A percentile compares a stretch with the other conserved stretches of the same genome.
phyloP scores from a whole-genome alignment of 2,329 filamentous ascomycete genomes.

The Fusarium sp. region DNA sequence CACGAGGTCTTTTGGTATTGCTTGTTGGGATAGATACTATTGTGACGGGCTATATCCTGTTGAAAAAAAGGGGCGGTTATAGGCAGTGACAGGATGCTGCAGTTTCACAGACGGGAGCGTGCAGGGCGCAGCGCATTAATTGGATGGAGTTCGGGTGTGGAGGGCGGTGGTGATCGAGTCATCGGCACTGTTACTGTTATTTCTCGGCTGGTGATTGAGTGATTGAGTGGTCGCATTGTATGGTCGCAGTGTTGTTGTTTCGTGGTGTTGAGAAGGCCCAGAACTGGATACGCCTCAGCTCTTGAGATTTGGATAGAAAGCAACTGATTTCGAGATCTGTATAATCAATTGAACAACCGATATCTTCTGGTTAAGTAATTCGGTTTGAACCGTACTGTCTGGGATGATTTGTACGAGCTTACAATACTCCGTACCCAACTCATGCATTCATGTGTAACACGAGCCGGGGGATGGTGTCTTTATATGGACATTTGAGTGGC shows the following conservation, averaged over 20 bases:
- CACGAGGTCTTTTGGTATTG: slow-evolving; percentile 10
- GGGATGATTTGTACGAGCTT: not conserved
- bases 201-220: not conserved
- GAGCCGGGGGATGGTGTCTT: slow-evolving; percentile 20
- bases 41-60: slow-evolving; percentile 27
- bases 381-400: not conserved
- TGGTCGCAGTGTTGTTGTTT: not conserved
- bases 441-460: slow-evolving; percentile 8
- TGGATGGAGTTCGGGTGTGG: not conserved
- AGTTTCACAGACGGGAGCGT: slow-evolving; percentile 19
- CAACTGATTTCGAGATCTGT: too few relatives aligned
- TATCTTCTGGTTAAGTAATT: not conserved
- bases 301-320: not conserved
- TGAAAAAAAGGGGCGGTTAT: not conserved
- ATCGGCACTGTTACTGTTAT: not conserved
- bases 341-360: not conserved
- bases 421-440: not conserved
- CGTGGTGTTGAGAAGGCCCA: not conserved
- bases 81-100: slow-evolving; percentile 33
- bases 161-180: not conserved
- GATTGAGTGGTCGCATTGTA: not conserved
- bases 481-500: slow-evolving; percentile 28
- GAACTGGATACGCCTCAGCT: not conserved
- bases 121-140: slow-evolving; percentile 4
- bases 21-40: slow-evolving; percentile 21